Base-by-base conservation (phyloP, 495 filamentous ascomycete genomes). In the Halenospora varia region DNA sequence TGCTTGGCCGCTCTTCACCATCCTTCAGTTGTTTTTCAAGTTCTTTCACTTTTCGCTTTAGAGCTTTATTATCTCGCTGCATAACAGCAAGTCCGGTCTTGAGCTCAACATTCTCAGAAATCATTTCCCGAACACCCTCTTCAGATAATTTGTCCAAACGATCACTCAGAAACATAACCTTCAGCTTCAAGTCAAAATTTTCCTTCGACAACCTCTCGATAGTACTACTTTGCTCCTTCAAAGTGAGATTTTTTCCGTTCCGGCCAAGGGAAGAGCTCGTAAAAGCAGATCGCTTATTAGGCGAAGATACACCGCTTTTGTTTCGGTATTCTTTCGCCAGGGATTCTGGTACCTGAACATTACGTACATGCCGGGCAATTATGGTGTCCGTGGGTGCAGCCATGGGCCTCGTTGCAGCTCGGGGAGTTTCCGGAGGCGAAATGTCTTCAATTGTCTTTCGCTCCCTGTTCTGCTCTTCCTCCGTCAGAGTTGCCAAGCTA, bases 181-280 rank as follows among this genome's bases (percentile, higher is more conserved):
- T 92, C 70, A 98, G 86, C 71, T 98, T 98, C 40, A 98, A 77
- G 66, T 96, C 94, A 67, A 97, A 98, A 62, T 97, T 97, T 66
- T 92, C 88, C 72, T 98, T 98, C 57, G 88, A 91, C 4, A 97
- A 79, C 24, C 92, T 84, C 68, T 97, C 94, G 59, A 98, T 97
- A 20, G 91, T 96, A 67, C 88, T 94, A 61, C 90, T 96, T 70
- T 98, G 94, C 69, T 97, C 94, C 70, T 97, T 97, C 13, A 98
- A 75, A 0, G 95, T 97, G 75, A 97, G 78, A 60, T 85, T 94
- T 64, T 87, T 90, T 41, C 88, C 89, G 52, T 82, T 82, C 35
- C 84, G 78, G 35, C 81, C 78, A 6, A 84, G 76, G 41, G 71
- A 73, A 22, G 75, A 68, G 17, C 71, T 73, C 6, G 71, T 60